Conservation (phyloP, 202 grass and related monocot genomes). For the Bolboschoenoplectus hybrid region DNA sequence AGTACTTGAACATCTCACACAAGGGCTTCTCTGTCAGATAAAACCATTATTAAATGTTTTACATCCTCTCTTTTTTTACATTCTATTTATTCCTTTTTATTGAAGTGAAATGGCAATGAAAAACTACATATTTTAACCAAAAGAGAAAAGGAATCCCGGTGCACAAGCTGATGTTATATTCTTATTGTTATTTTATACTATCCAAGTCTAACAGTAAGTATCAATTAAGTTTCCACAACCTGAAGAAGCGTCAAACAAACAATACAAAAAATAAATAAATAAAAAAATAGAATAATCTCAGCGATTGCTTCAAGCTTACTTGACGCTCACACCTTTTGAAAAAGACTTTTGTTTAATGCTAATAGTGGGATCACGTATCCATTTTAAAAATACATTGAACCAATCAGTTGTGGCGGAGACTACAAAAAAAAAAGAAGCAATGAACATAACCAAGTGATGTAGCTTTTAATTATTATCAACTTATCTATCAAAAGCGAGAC, state of each 20-base stretch:
- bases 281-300: neutral
- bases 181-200: neutral
- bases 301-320: slow-evolving; percentile 24
- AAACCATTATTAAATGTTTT: neutral
- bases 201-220: slow-evolving; percentile 5
- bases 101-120: neutral
- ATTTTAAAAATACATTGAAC: too few species aligned
- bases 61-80: neutral
- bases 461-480: slow-evolving; percentile 1
- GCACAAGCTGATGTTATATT: neutral
- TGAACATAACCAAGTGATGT: neutral
- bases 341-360: neutral
- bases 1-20: neutral
- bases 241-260: neutral
- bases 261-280: neutral
- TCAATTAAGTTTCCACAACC: neutral
- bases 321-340: neutral
- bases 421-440: neutral
- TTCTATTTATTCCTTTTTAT: neutral
- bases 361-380: too few species aligned
- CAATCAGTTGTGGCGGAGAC: neutral
- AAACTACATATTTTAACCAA: neutral
- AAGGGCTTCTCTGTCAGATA: neutral
- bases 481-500: neutral
- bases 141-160: neutral